Evolutionary conservation across 148 eudicot genomes (phyloP).

Genomic region (Fallopia convolvulus): DNA sequence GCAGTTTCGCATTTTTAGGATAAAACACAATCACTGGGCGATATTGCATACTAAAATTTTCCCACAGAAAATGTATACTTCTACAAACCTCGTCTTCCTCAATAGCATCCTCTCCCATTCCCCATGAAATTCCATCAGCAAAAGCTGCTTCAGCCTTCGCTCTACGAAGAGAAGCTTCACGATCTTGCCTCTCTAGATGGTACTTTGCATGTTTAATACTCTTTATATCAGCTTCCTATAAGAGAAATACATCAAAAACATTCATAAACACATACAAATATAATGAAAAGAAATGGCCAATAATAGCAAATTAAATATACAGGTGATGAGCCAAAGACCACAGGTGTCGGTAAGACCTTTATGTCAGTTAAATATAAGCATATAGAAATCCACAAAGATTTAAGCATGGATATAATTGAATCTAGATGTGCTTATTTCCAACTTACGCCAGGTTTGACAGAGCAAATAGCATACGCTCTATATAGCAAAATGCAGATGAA

Average conservation of each 20-base stretch:
- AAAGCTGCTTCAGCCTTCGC: slow-evolving; percentile 74
- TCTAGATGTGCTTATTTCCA: neutral
- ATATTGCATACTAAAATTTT: neutral
- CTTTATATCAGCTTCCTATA: slow-evolving; percentile 71
- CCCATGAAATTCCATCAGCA: slow-evolving; percentile 96
- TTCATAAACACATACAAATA: neutral
- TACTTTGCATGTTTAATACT: slow-evolving; percentile 40
- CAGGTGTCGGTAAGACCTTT: neutral
- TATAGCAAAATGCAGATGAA: neutral
- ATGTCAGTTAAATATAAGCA: neutral
- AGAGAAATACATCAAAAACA: neutral
- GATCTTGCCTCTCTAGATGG: slow-evolving; percentile 52
- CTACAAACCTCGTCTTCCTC: slow-evolving; percentile 90
- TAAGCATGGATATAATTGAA: neutral
- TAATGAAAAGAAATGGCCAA: neutral
- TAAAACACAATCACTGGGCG: neutral
- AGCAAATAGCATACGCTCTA: neutral
- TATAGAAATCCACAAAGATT: neutral
- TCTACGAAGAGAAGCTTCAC: slow-evolving; percentile 86
- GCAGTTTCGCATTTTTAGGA: neutral
- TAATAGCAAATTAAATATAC: neutral
- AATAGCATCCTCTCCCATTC: slow-evolving; percentile 91
- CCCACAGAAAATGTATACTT: neutral
- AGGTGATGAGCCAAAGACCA: neutral
- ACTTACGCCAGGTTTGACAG: neutral